phyloP scores from a whole-genome alignment of 2,329 filamentous ascomycete species.

The Penicillium occitanis region DNA sequence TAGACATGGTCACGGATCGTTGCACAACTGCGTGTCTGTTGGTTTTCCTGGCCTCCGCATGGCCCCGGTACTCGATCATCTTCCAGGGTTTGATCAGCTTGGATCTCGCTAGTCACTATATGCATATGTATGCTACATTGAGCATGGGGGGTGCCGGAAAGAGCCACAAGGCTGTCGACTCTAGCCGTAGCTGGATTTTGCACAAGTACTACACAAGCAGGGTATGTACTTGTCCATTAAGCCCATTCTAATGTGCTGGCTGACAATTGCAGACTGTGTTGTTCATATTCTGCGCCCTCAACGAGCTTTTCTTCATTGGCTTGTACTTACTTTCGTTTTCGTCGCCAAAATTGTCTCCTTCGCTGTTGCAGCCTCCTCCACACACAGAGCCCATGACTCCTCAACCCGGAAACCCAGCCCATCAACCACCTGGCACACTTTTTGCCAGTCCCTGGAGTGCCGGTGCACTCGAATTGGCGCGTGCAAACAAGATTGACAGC shows the following conservation, averaged over 20 bases:
- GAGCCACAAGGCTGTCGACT: conserved; percentile 93
- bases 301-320: conserved; percentile 97
- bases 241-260: neutral
- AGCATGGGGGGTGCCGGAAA: conserved; percentile 76
- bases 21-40: conserved; percentile 95
- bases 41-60: conserved; percentile 91
- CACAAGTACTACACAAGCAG: conserved; percentile 98
- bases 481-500: conserved; percentile 89
- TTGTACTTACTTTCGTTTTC: conserved; percentile 97
- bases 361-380: conserved; percentile 67
- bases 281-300: conserved; percentile 84
- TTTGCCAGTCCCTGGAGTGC: conserved; percentile 91
- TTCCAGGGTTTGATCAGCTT: conserved; percentile 93
- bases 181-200: conserved; percentile 80
- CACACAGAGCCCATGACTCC: conserved; percentile 57
- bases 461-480: conserved; percentile 85
- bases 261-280: conserved; percentile 67
- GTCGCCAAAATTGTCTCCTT: conserved; percentile 82
- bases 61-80: conserved; percentile 87
- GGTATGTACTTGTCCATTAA: conserved; percentile 53
- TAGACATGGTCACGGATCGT: conserved; percentile 98
- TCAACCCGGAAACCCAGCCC: conserved; percentile 61
- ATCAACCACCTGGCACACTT: conserved; percentile 63
- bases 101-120: conserved; percentile 94
- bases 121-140: conserved; percentile 97